Percentiles rank a stretch among this genome's conserved stretches.
phyloP scores from a whole-genome alignment of 441 rosid genomes.

The Erysimum pusillum region DNA sequence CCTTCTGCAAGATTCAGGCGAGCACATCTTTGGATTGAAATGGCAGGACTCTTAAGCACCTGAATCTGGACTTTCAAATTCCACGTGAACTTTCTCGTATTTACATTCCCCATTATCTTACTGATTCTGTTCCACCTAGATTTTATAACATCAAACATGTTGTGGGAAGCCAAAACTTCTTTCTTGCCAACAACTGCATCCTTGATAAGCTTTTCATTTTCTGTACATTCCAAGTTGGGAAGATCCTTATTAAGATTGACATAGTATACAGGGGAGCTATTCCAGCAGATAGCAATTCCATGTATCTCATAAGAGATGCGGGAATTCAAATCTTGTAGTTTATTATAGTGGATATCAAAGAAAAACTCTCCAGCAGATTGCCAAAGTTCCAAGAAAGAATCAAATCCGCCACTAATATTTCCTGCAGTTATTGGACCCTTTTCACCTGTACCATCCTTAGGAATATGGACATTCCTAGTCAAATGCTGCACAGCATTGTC shows the following conservation, averaged over 20 bases:
- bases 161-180: slow-evolving; percentile 49
- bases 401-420: slow-evolving; percentile 78
- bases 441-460: slow-evolving; percentile 56
- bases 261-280: slow-evolving; percentile 85
- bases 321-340: slow-evolving; percentile 60
- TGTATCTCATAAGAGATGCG: slow-evolving; percentile 71
- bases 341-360: slow-evolving; percentile 89
- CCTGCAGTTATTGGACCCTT: slow-evolving; percentile 85
- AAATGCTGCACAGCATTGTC: slow-evolving; percentile 43
- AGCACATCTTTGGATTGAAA: slow-evolving; percentile 76
- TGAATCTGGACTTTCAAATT: slow-evolving; percentile 93
- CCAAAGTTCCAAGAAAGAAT: slow-evolving; percentile 92
- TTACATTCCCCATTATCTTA: slow-evolving; percentile 78
- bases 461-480: slow-evolving; percentile 39
- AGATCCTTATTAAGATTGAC: slow-evolving; percentile 86
- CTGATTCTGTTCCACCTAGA: slow-evolving; percentile 81
- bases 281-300: slow-evolving; percentile 97
- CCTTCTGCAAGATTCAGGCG: slow-evolving; percentile 55
- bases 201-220: slow-evolving; percentile 46
- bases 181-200: slow-evolving; percentile 52
- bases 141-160: slow-evolving; percentile 60
- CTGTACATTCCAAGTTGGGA: slow-evolving; percentile 54
- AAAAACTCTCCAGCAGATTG: slow-evolving; percentile 66
- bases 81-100: slow-evolving; percentile 85
- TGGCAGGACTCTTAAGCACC: slow-evolving; percentile 76